phyloP scores from a whole-genome alignment of 1,139 yeast species.

The Arxiozyma bovina region DNA sequence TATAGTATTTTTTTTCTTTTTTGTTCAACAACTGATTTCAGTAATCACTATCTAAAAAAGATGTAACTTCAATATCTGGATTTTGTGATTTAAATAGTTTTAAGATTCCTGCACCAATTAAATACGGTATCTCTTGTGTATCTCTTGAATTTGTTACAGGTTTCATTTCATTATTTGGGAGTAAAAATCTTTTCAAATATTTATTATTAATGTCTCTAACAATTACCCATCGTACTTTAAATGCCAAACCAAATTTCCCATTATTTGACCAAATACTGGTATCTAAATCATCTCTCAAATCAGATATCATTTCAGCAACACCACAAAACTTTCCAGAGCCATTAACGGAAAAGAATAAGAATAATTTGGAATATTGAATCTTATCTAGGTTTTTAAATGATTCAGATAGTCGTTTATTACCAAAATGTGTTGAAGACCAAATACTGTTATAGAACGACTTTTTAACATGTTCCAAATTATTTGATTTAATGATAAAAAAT shows the following conservation, averaged over 20 bases:
- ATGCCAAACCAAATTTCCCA: slow-evolving; percentile 46
- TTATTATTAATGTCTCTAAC: slow-evolving; percentile 45
- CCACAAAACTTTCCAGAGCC: slow-evolving; percentile 56
- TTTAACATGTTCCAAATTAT: slow-evolving; percentile 40
- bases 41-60: slow-evolving; percentile 7
- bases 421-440: slow-evolving; percentile 55
- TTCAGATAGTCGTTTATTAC: slow-evolving; percentile 43
- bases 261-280: slow-evolving; percentile 39
- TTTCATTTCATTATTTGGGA: slow-evolving; percentile 41
- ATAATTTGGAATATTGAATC: slow-evolving; percentile 29
- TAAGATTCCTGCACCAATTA: slow-evolving; percentile 42
- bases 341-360: slow-evolving; percentile 50
- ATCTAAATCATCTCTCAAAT: slow-evolving; percentile 33
- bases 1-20: not conserved
- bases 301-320: slow-evolving; percentile 46
- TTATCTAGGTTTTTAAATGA: slow-evolving; percentile 28
- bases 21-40: too few relatives aligned
- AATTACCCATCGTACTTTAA: slow-evolving; percentile 45
- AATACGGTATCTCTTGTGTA: slow-evolving; percentile 42
- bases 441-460: slow-evolving; percentile 42
- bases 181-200: slow-evolving; percentile 38
- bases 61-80: slow-evolving; percentile 1
- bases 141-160: slow-evolving; percentile 55
- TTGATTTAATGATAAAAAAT: slow-evolving; percentile 52
- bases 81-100: slow-evolving; percentile 32